Conservation (phyloP, 2,329 filamentous ascomycete species). For the Epichloe sylvatica region DNA sequence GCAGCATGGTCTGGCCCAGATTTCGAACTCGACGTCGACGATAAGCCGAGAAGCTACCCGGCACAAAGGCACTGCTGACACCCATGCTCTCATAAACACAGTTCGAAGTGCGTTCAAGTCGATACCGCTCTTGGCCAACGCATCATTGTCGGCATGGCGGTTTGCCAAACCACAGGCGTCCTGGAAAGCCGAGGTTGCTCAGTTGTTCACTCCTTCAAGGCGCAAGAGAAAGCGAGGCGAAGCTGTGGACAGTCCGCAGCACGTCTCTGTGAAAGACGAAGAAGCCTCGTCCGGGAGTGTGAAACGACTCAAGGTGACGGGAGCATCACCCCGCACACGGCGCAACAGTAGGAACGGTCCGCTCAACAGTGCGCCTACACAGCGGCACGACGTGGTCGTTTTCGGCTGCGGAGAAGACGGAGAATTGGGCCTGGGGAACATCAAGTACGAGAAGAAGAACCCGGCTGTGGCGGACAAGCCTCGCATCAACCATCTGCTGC, state of each 20-base stretch:
- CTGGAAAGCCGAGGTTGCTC: background rate
- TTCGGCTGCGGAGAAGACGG: constrained; percentile 8
- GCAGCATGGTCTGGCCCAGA: background rate
- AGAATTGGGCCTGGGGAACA: constrained; percentile 9
- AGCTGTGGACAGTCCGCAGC: background rate
- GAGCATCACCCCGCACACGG: background rate
- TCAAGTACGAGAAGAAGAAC: background rate
- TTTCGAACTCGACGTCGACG: background rate
- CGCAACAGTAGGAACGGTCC: background rate
- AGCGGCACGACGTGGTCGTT: constrained; percentile 5
- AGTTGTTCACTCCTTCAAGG: background rate
- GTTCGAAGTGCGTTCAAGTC: constrained; percentile 1
- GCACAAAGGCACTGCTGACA: background rate
- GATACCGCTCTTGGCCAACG: background rate
- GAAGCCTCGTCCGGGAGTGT: background rate
- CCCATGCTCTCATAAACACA: background rate
- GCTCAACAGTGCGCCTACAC: constrained; percentile 1
- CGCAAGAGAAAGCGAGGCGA: constrained; percentile 1
- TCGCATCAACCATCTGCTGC: constrained; percentile 38
- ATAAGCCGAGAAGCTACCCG: background rate
- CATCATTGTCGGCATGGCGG: background rate
- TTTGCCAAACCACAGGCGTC: background rate
- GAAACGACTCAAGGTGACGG: background rate
- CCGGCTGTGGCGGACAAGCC: constrained; percentile 4
- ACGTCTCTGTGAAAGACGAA: background rate